Base-by-base conservation (phyloP, 73 alveolate genomes). In the Urostyla sp. region DNA sequence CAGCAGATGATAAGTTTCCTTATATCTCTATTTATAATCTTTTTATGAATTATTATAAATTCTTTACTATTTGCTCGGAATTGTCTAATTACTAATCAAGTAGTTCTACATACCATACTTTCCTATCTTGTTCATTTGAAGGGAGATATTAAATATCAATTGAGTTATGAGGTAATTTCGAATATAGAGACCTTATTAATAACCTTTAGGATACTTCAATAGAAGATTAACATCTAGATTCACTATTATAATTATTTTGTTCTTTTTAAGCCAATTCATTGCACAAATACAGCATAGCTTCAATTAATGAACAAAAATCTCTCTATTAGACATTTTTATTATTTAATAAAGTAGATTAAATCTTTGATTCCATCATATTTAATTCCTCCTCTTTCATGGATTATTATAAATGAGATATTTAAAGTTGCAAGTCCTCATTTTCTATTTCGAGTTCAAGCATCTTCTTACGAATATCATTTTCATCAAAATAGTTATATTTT, bases 21-120 rank as follows among this genome's bases (percentile, higher is more conserved):
- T 87, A 21, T 30, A 87, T 59, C 15, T 87, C 88, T 0, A 87
- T 72, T 16, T 67, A 36, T 8, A 80, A 66, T 7, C 56, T 66
- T 53, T 87, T 74, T 7, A 81, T 80, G 86, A 76, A 87, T 1
- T 78, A 67, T 28, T 80, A 35, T 21, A 87, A 81, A 5, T 63
- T 18, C 26, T 35, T 32, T 1, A 81, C 28, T 8, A 76, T 61
- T 30, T 61, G 5, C 32, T 79, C 88, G 13, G 89, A 37, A 31
- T n/a, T 58, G 18, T 80, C 43, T 26, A 79, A 40, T 38, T 87
- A 85, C 13, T 56, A 35, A 53, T 87, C 94, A 0, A 87, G 60
- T 8, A 87, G 53, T 57, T 87, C 94, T 31, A 87, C 53, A 59
- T 87, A 87, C 94, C 94, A 87, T 18, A 87, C 49, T 27, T 85